Evolutionary conservation across 805 yeast genomes (phyloP).

Genomic region (Teunomyces atbi): DNA sequence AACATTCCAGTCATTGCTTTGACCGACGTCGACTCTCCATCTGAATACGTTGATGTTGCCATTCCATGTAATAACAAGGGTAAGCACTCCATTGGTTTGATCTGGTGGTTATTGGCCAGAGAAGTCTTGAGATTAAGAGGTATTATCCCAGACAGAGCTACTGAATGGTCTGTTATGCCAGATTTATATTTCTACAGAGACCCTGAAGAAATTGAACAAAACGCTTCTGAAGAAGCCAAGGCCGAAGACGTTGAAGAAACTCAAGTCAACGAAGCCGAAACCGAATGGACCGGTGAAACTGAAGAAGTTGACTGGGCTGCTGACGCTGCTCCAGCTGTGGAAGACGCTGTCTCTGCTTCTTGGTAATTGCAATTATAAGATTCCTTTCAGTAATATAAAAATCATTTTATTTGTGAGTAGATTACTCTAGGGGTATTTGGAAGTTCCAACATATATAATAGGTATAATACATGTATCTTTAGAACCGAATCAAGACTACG

Average conservation of each 20-base stretch:
- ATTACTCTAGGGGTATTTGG: not conserved
- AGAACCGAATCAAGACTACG: not conserved
- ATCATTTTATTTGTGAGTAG: slow-evolving; percentile 4
- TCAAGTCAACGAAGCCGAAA: slow-evolving; percentile 57
- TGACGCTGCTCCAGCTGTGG: slow-evolving; percentile 58
- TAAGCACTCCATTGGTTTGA: slow-evolving; percentile 98
- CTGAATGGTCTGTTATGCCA: slow-evolving; percentile 99
- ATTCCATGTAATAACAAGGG: slow-evolving; percentile 99
- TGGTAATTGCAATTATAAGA: slow-evolving; percentile 31
- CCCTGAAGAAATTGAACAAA: slow-evolving; percentile 97
- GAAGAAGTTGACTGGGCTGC: slow-evolving; percentile 68
- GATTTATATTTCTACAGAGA: slow-evolving; percentile 99
- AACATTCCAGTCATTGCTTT: slow-evolving; percentile 99
- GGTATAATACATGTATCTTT: slow-evolving; percentile 7
- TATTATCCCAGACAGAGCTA: slow-evolving; percentile 90
- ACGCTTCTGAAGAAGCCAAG: slow-evolving; percentile 56
- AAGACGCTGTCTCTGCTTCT: slow-evolving; percentile 68
- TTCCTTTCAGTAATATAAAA: slow-evolving; percentile 3
- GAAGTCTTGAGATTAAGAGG: slow-evolving; percentile 99
- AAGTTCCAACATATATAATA: slow-evolving; percentile 7
- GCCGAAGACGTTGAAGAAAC: slow-evolving; percentile 59
- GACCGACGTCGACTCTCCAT: slow-evolving; percentile 97
- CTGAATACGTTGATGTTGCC: slow-evolving; percentile 98
- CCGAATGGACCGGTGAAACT: slow-evolving; percentile 57
- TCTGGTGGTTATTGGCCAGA: slow-evolving; percentile 99